A percentile compares a stretch with the other conserved stretches of the same genome.
phyloP scores from a whole-genome alignment of 305 asterid species.

The Fraxinus nigra region DNA sequence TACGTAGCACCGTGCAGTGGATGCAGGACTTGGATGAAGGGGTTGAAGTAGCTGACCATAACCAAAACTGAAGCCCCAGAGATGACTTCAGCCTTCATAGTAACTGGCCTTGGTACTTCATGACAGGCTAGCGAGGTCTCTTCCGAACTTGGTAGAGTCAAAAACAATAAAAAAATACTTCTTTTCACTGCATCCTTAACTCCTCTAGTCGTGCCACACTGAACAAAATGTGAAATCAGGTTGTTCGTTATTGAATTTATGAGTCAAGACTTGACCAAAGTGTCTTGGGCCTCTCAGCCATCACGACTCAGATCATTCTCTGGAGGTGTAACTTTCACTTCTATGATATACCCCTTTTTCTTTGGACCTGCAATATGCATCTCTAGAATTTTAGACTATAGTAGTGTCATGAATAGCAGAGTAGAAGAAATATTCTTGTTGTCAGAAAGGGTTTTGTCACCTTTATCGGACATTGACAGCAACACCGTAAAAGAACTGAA shows the following conservation, averaged over 20 bases:
- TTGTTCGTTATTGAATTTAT: neutral
- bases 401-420: neutral
- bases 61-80: neutral
- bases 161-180: neutral
- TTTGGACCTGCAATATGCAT: neutral
- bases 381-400: neutral
- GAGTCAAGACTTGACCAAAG: neutral
- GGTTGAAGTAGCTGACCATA: neutral
- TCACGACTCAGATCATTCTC: neutral
- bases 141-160: neutral
- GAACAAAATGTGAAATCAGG: neutral
- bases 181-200: neutral
- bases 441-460: neutral
- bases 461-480: neutral
- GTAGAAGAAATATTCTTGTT: neutral
- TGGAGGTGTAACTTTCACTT: neutral
- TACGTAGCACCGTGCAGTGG: neutral
- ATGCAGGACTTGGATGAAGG: neutral
- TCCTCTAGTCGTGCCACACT: neutral
- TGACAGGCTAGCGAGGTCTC: neutral
- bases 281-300: neutral
- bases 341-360: neutral
- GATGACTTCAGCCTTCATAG: neutral
- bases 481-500: neutral
- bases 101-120: neutral